These are phyloP conservation scores for Collybiopsis luxurians DNA, from an alignment of 768 basidiomycete genomes.

Conservation along the genomic window DNA sequence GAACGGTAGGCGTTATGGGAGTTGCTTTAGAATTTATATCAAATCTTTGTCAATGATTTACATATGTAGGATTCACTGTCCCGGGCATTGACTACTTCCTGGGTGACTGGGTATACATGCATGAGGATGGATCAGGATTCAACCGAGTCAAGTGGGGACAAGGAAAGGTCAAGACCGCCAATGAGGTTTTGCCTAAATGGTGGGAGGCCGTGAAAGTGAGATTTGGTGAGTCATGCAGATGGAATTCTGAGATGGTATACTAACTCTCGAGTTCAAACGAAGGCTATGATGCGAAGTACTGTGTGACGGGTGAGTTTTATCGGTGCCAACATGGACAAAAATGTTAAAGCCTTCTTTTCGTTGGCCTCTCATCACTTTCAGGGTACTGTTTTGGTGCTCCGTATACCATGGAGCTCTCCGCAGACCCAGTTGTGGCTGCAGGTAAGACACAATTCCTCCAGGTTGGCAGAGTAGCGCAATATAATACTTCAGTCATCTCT, in stretches of 20 bases:
- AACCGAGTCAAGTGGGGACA: constrained; percentile 41
- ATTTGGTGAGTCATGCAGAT: constrained; percentile 49
- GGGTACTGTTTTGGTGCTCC: constrained; percentile 62
- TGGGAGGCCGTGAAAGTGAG: constrained; percentile 43
- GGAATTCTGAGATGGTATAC: not conserved
- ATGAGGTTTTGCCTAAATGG: constrained; percentile 49
- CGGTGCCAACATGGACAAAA: too few species aligned
- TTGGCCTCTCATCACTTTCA: constrained; percentile 14
- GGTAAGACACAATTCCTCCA: not conserved
- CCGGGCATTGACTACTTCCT: too few species aligned
- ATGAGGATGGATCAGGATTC: too few species aligned
- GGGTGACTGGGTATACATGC: too few species aligned
- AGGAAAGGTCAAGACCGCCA: constrained; percentile 32
- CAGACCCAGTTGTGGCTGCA: too few species aligned
- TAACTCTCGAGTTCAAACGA: not conserved
- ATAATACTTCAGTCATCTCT: too few species aligned
- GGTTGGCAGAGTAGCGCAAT: not conserved
- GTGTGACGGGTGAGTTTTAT: constrained; percentile 38
- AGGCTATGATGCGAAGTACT: constrained; percentile 35
- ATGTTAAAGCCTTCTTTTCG: too few species aligned
- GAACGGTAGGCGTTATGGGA: too few species aligned
- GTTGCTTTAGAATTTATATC: too few species aligned
- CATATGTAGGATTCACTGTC: too few species aligned
- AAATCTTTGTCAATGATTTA: too few species aligned
- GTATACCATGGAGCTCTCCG: constrained; percentile 43